Percentiles rank a stretch among this genome's conserved stretches.
phyloP scores from a whole-genome alignment of 2,329 filamentous ascomycete species.

The Ophiostoma tasmaniense region DNA sequence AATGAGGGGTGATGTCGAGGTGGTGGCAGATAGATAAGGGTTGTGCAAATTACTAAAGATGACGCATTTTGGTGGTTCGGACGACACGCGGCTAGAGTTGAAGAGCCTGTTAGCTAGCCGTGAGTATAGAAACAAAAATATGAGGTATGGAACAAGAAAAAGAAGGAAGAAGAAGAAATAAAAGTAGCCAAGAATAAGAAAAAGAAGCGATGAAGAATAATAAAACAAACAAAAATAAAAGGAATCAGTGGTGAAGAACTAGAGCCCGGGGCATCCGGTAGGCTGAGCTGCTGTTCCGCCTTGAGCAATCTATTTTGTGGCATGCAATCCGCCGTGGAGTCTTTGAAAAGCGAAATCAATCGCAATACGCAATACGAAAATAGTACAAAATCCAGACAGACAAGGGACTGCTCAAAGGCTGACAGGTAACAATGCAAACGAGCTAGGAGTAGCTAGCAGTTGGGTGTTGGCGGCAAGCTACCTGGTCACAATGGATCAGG shows the following conservation, averaged over 20 bases:
- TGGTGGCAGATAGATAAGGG: background rate
- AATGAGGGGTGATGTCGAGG: background rate
- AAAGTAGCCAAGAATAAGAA: background rate
- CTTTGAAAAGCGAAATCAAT: background rate
- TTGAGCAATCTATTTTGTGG: background rate
- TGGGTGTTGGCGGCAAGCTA: background rate
- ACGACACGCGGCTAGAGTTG: background rate
- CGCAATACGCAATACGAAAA: background rate
- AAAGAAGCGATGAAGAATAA: background rate
- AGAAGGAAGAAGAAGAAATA: background rate
- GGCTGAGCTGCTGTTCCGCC: background rate
- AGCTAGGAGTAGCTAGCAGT: background rate
- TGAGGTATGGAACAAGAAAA: background rate
- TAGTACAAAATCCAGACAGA: background rate
- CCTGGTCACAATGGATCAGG: background rate
- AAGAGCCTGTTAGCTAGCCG: background rate
- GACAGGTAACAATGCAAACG: background rate
- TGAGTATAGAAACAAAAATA: background rate
- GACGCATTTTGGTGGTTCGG: background rate
- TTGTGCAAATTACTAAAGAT: background rate
- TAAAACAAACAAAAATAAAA: background rate
- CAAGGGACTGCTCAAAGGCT: background rate
- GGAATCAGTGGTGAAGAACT: background rate
- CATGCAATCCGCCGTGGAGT: background rate
- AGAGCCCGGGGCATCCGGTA: conserved; percentile 1